Evolutionary conservation across 768 basidiomycete species (phyloP), one percentile per base, ranked within the genome.

Genomic region (Filobasidium floriforme): DNA sequence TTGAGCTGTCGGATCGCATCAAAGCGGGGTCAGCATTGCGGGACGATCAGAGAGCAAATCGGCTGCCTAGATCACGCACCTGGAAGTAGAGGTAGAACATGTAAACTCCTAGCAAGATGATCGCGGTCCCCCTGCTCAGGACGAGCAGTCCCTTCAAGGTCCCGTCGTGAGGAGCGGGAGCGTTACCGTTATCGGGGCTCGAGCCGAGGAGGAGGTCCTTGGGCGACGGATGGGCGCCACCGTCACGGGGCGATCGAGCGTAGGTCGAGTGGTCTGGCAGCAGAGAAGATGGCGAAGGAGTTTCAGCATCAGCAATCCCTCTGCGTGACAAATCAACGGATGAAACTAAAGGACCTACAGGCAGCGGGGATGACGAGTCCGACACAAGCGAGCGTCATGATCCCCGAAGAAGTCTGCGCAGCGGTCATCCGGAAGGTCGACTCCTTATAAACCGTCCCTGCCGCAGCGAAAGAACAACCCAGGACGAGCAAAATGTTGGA

Each of bases 331-430:
- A 11, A 12, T 62, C 29, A 22, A 46, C 18, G 85, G 3, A 63
- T 82, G 71, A 55, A 32, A 62, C 3, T 12, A 19, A 64, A 69
- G 14, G 66, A 76, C 69, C 74, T 73, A 77, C 90, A 94, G 2
- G 92, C 92, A 44, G 92, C 92, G 40, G 92, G 92, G 66, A 94
- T 89, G 71, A 94, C 87, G 44, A 96, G 84, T 46, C 90, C 92
- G 76, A 91, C 89, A 76, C 88, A 89, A 2, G 90, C 84, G 65
- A 94, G 81, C 3, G 89, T 90, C 89, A 92, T 88, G 59, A 93
- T 80, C 84, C 89, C 73, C 0, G 70, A 69, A 24, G 46, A 70
- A 7, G 90, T 86, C 81, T 93, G 92, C 29, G 92, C 92, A 37
- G 89, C 91, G 19, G 89, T 91, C 29, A 83, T 83, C 69, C 88